Evolutionary conservation across 768 basidiomycete species (phyloP), one percentile per base, ranked within the genome.

Genomic region (Boletus speciosus): DNA sequence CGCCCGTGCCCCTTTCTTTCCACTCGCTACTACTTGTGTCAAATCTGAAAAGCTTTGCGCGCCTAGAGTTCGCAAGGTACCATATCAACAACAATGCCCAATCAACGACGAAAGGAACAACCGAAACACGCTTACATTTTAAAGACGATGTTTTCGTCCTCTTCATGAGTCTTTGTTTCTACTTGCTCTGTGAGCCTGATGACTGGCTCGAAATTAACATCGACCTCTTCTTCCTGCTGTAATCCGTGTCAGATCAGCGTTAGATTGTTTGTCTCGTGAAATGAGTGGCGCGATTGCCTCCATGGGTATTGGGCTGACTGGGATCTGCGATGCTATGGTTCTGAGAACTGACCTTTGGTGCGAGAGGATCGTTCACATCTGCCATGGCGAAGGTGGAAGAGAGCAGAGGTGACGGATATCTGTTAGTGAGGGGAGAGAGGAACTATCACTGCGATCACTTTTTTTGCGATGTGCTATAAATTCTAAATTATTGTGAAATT

Each of bases 1-100:
- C 93, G 43, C 96, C 96, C 15, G 95, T 98, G 38, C 96, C 96
- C 34, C 97, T 78, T 76, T 99, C 97, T 73, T 99, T 99, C 97
- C 97, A 99, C 75, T 98, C 96, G 48, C 83, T 77, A 47, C 83
- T 77, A 34, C 66, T 72, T 55, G 81, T 70, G 62, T 88, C 88
- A 76, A 98, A 99, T 68, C 97, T 85, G 83, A 98, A 99, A 56
- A 99, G 83, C 78, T 98, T 98, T 64, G 97, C 88, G 64, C 96
- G 91, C 90, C 96, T 98, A 67, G 32, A 54, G 36, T 59, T 67
- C 47, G 71, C 65, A 47, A 59, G 58, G 46, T 49, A 48, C 55
- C 47, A 45, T 47, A 56, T 59, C 38, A 51, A 46, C 16, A 19
- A 46, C 36, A 36, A 25, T 32, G 49, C n/a, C 36, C 23, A n/a